phyloP scores from a whole-genome alignment of 768 basidiomycete genomes.

The Pholiota microspora region DNA sequence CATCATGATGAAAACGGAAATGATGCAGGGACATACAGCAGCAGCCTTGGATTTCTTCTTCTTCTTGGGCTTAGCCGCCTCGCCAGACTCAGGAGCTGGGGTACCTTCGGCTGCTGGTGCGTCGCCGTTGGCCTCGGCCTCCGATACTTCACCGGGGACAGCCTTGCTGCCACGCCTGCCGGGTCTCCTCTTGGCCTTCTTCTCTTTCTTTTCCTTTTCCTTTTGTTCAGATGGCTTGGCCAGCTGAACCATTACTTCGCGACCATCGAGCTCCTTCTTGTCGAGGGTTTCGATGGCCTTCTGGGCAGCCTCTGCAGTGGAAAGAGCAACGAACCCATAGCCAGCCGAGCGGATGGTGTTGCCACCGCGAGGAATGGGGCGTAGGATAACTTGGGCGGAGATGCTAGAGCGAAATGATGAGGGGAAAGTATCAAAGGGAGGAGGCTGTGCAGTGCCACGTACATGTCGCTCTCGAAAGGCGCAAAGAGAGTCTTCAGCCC shows the following conservation, averaged over 20 bases:
- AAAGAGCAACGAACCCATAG: constrained; percentile 89
- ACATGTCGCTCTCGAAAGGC: constrained; percentile 87
- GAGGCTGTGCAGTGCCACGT: constrained; percentile 53
- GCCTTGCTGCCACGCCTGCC: constrained; percentile 86
- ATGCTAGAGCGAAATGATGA: constrained; percentile 43
- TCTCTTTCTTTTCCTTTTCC: constrained; percentile 79
- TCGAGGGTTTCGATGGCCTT: constrained; percentile 83
- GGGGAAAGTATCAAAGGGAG: constrained; percentile 14
- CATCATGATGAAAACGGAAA: constrained; percentile 14
- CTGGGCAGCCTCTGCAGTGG: constrained; percentile 78
- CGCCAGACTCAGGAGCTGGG: constrained; percentile 53
- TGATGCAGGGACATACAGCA: constrained; percentile 45
- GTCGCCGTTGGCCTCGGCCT: constrained; percentile 86
- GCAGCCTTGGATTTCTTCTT: constrained; percentile 66
- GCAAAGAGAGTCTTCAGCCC: constrained; percentile 94
- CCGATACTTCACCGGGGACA: constrained; percentile 85
- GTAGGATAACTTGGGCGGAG: constrained; percentile 83
- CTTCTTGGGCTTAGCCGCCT: constrained; percentile 82
- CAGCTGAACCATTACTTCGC: constrained; percentile 86
- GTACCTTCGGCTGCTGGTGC: constrained; percentile 54
- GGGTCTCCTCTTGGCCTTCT: constrained; percentile 74
- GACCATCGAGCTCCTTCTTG: constrained; percentile 87
- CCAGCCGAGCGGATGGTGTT: constrained; percentile 74
- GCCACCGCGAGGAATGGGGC: constrained; percentile 48
- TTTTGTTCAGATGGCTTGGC: constrained; percentile 91